Conservation (phyloP, 2,329 filamentous ascomycete genomes). For the Chrysoporthe deuterocubensis region DNA sequence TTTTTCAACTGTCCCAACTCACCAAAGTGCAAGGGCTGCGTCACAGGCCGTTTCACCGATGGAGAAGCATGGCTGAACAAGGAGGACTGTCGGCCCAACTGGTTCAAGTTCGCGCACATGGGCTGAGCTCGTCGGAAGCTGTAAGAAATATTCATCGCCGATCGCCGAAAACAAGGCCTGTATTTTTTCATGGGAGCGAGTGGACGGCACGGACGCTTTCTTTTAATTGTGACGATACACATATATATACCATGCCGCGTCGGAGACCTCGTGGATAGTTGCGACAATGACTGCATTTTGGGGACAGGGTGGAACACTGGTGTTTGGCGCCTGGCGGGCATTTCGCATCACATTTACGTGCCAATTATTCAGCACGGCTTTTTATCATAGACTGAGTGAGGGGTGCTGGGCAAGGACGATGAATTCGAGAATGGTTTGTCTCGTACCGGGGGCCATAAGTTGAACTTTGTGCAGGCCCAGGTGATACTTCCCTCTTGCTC, state of each 20-base stretch:
- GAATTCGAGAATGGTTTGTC: background rate
- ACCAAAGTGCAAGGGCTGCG: constrained; percentile 87
- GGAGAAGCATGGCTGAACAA: constrained; percentile 83
- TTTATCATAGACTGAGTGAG: background rate
- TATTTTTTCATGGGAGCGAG: constrained; percentile 20
- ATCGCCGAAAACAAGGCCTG: constrained; percentile 10
- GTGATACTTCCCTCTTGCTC: background rate
- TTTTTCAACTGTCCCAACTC: constrained; percentile 99
- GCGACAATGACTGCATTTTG: constrained; percentile 24
- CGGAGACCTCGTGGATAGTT: constrained; percentile 23
- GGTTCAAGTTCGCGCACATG: constrained; percentile 94
- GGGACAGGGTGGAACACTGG: constrained; percentile 15
- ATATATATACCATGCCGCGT: constrained; percentile 19
- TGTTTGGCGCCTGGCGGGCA: constrained; percentile 28
- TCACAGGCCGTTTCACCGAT: constrained; percentile 85
- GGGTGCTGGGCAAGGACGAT: background rate
- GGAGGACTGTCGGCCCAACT: constrained; percentile 93
- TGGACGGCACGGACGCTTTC: background rate
- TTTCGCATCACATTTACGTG: background rate
- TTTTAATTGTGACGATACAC: constrained; percentile 4
- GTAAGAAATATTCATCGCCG: constrained; percentile 22
- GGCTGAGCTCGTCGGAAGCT: constrained; percentile 51
- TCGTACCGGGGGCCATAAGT: background rate
- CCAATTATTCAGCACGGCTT: background rate
- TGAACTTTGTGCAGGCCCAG: background rate